These are phyloP conservation scores for Tubosaeta brunneosetosa DNA, from an alignment of 768 basidiomycete genomes.

Conservation along the genomic window DNA sequence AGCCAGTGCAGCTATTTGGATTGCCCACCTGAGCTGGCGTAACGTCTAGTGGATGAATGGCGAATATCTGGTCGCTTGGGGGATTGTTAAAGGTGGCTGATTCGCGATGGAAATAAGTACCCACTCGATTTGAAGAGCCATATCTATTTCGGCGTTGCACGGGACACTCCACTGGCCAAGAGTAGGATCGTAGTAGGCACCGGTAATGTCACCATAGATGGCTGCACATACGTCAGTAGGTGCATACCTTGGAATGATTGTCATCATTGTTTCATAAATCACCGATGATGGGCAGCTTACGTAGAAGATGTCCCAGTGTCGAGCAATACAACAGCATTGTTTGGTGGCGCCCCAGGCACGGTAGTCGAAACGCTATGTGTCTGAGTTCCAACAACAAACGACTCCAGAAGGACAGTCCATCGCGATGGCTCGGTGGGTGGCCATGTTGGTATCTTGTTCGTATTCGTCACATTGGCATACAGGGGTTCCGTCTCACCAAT, in stretches of 20 bases:
- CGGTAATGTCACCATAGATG: constrained; percentile 64
- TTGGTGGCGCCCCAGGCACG: constrained; percentile 54
- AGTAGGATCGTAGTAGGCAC: constrained; percentile 50
- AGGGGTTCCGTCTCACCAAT: constrained; percentile 68
- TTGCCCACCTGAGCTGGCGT: constrained; percentile 45
- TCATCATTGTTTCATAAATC: constrained; percentile 2
- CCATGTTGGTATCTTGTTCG: constrained; percentile 65
- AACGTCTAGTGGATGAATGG: constrained; percentile 77
- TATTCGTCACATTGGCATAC: constrained; percentile 57
- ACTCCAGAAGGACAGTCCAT: constrained; percentile 78
- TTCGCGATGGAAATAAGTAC: constrained; percentile 20
- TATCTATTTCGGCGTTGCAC: constrained; percentile 67
- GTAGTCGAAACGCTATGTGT: constrained; percentile 49
- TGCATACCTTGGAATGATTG: constrained; percentile 51
- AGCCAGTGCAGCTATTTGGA: constrained; percentile 58
- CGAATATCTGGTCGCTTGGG: constrained; percentile 64
- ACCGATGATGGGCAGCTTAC: constrained; percentile 36
- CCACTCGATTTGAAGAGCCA: constrained; percentile 76
- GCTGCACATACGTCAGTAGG: constrained; percentile 59
- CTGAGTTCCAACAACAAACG: constrained; percentile 55
- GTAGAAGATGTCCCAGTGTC: constrained; percentile 83
- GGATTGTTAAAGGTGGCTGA: constrained; percentile 10
- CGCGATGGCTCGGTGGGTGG: constrained; percentile 57
- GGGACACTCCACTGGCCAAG: constrained; percentile 69
- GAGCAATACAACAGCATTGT: constrained; percentile 69